Evolutionary conservation across 169 alveolate species (phyloP).

Genomic region (Eimeria maxima): DNA sequence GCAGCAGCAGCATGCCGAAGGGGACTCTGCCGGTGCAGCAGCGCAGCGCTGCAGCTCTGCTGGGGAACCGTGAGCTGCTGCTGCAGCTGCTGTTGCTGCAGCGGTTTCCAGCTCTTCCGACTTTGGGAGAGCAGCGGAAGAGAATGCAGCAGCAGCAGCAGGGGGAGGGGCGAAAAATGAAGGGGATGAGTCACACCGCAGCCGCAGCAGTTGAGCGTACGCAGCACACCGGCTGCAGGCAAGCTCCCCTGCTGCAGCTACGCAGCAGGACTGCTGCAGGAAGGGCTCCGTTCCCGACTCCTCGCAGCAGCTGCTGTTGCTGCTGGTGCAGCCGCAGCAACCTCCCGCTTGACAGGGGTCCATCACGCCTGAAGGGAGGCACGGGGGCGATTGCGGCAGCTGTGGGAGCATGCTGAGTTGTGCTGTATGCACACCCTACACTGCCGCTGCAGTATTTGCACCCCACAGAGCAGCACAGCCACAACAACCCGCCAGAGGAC

Average conservation of each 20-base stretch:
- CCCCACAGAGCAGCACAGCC: not conserved
- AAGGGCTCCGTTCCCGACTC: conserved; percentile 25
- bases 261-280: conserved; percentile 64
- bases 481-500: not conserved
- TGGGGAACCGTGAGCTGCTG: conserved; percentile 6
- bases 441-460: conserved; percentile 15
- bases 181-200: conserved; percentile 65
- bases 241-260: conserved; percentile 51
- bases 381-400: conserved; percentile 30
- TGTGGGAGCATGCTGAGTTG: conserved; percentile 48
- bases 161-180: conserved; percentile 8
- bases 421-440: conserved; percentile 7
- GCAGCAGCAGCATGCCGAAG: conserved; percentile 28
- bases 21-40: conserved; percentile 16
- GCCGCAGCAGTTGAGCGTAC: conserved; percentile 65
- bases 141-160: conserved; percentile 27
- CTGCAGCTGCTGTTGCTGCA: conserved; percentile 57
- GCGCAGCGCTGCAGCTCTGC: conserved; percentile 55
- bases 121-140: conserved; percentile 54
- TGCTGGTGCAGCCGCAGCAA: conserved; percentile 52
- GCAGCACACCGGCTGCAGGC: conserved; percentile 62
- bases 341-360: conserved; percentile 43
- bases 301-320: conserved; percentile 52
- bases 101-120: conserved; percentile 67
- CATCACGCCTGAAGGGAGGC: conserved; percentile 23